These are phyloP conservation scores for Tolypocladium ophioglossoides DNA, from an alignment of 2,329 filamentous ascomycete genomes.

Conservation along the genomic window DNA sequence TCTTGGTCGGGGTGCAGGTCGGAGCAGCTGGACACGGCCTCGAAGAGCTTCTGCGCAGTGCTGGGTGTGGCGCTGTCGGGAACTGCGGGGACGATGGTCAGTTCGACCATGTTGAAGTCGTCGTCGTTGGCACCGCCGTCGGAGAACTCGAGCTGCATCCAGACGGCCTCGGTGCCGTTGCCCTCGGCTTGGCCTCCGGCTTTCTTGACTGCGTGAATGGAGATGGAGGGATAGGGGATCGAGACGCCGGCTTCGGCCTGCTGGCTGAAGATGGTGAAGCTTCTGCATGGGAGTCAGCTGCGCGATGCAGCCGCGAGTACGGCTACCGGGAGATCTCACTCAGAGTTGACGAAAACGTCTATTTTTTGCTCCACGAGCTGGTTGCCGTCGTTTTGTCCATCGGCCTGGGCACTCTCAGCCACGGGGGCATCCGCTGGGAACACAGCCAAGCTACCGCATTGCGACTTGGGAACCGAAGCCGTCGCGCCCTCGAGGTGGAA, in stretches of 20 bases:
- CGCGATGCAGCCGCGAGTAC: neutral
- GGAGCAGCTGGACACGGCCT: slow-evolving; percentile 63
- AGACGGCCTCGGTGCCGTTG: slow-evolving; percentile 37
- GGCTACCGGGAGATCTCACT: slow-evolving; percentile 23
- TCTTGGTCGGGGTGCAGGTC: slow-evolving; percentile 64
- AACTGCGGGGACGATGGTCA: slow-evolving; percentile 50
- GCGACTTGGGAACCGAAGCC: slow-evolving; percentile 44
- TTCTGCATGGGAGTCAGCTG: slow-evolving; percentile 9
- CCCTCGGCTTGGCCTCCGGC: slow-evolving; percentile 28
- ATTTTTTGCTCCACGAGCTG: slow-evolving; percentile 35
- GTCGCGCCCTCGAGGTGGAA: slow-evolving; percentile 46
- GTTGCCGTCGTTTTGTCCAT: slow-evolving; percentile 21
- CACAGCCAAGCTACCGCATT: slow-evolving; percentile 44
- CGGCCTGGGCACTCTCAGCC: slow-evolving; percentile 9
- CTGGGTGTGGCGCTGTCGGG: slow-evolving; percentile 12
- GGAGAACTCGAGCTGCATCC: slow-evolving; percentile 59
- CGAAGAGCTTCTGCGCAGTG: slow-evolving; percentile 40
- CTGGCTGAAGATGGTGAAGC: slow-evolving; percentile 53
- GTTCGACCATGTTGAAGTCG: slow-evolving; percentile 54
- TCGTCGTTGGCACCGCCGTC: slow-evolving; percentile 49
- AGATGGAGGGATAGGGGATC: slow-evolving; percentile 65
- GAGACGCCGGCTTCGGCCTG: slow-evolving; percentile 48
- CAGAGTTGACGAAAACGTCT: slow-evolving; percentile 48
- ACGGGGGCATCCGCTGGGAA: slow-evolving; percentile 30
- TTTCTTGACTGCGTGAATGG: slow-evolving; percentile 64